A percentile compares a stretch with the other conserved stretches of the same genome.
Conservation (phyloP, 768 basidiomycete genomes). For the Hygrophorus pudorinus region DNA sequence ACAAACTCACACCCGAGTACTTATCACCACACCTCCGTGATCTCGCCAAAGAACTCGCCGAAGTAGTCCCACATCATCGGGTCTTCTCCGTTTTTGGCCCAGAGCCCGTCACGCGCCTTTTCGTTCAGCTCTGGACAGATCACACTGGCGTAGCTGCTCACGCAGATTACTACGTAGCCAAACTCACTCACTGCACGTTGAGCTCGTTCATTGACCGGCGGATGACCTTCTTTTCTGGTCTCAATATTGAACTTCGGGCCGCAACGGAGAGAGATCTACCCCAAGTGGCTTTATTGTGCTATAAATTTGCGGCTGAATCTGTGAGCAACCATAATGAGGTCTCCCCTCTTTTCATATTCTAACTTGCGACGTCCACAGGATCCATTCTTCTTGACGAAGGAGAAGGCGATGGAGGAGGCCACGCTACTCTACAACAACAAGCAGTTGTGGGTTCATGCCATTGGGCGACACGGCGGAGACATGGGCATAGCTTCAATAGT, state of each 20-base stretch:
- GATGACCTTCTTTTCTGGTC: conserved; percentile 16
- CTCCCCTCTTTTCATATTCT: background rate
- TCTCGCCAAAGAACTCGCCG: conserved; percentile 24
- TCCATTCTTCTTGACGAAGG: conserved; percentile 29
- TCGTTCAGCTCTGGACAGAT: conserved; percentile 27
- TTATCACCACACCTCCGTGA: conserved; percentile 21
- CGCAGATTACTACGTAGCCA: conserved; percentile 34
- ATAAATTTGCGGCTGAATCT: conserved; percentile 33
- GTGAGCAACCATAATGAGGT: conserved; percentile 10
- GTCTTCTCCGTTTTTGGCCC: conserved; percentile 42
- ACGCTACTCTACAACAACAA: conserved; percentile 23
- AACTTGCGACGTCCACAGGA: conserved; percentile 4
- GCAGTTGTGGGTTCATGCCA: conserved; percentile 35
- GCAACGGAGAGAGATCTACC: conserved; percentile 7
- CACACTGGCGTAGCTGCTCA: conserved; percentile 18
- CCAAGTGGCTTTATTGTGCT: conserved; percentile 28
- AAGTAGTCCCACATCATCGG: conserved; percentile 21
- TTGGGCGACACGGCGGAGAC: conserved; percentile 9
- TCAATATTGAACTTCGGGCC: conserved; percentile 6
- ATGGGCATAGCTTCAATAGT: conserved; percentile 38
- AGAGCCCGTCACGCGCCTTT: conserved; percentile 25
- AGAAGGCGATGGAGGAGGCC: conserved; percentile 32
- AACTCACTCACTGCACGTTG: conserved; percentile 30
- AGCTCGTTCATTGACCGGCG: conserved; percentile 16
- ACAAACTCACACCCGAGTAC: conserved; percentile 18